Conservation (phyloP, 768 basidiomycete species). For the Paxillus ammoniavirescens region DNA sequence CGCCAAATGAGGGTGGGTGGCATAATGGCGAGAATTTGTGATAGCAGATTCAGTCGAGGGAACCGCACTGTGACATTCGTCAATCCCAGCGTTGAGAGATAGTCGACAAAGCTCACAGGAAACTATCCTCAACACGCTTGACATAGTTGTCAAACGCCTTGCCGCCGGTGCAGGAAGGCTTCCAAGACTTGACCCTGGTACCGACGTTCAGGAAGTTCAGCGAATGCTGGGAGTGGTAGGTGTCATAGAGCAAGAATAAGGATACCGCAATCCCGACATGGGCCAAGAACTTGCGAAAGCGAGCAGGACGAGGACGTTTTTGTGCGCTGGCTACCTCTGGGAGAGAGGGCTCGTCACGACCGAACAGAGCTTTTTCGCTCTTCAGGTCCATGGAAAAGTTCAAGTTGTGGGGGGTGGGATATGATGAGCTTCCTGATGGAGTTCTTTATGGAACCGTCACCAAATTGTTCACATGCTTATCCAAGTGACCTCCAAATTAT, state of each 20-base stretch:
- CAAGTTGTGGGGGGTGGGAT: background rate
- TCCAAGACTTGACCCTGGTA: constrained; percentile 7
- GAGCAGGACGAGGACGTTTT: background rate
- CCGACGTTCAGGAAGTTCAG: background rate
- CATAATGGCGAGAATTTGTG: constrained; percentile 54
- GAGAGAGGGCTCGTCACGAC: constrained; percentile 1
- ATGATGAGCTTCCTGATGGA: background rate
- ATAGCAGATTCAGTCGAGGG: constrained; percentile 60
- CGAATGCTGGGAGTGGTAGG: background rate
- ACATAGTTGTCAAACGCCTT: constrained; percentile 13
- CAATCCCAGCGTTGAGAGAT: background rate
- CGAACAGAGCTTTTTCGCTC: constrained; percentile 8
- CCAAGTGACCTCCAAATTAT: background rate
- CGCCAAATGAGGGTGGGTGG: constrained; percentile 71
- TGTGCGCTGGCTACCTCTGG: constrained; percentile 7
- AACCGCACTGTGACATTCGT: constrained; percentile 40
- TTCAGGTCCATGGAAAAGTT: constrained; percentile 16
- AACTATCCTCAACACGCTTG: constrained; percentile 27
- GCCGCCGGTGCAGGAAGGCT: constrained; percentile 4
- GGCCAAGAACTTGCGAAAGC: constrained; percentile 5
- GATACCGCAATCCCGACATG: constrained; percentile 5
- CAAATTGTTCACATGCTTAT: constrained; percentile 8
- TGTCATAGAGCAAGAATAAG: constrained; percentile 11
- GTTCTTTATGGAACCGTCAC: background rate
- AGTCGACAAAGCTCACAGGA: constrained; percentile 31